These are phyloP conservation scores for Pseudocercospora cruenta DNA, from an alignment of 2,329 filamentous ascomycete genomes.

Conservation along the genomic window DNA sequence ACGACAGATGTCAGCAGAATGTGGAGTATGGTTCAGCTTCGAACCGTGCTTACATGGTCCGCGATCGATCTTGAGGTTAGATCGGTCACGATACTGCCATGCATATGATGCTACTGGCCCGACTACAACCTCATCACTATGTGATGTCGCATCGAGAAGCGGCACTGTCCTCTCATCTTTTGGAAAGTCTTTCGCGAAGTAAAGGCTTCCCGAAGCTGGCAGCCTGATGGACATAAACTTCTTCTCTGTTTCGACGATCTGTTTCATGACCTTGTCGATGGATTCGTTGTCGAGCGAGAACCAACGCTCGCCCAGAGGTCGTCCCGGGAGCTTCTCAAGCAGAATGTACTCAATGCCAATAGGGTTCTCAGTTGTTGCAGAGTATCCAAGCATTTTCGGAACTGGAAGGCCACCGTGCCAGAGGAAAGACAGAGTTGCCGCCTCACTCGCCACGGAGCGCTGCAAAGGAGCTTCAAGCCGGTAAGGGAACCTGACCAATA, in stretches of 20 bases:
- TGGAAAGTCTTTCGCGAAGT: constrained; percentile 35
- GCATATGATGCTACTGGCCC: constrained; percentile 35
- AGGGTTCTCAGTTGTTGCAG: constrained; percentile 16
- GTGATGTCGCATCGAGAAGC: neutral
- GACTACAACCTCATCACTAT: constrained; percentile 31
- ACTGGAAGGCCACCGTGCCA: constrained; percentile 17
- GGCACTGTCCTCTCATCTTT: neutral
- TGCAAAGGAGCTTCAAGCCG: constrained; percentile 5
- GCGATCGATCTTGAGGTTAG: constrained; percentile 30
- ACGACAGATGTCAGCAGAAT: neutral
- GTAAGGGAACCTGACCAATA: constrained; percentile 1
- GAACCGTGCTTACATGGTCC: constrained; percentile 38
- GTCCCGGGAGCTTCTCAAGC: constrained; percentile 18
- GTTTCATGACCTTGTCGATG: constrained; percentile 25
- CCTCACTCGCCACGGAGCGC: constrained; percentile 23
- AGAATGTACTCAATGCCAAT: constrained; percentile 25
- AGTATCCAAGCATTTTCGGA: constrained; percentile 21
- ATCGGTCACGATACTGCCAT: constrained; percentile 37
- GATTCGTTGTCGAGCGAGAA: constrained; percentile 16
- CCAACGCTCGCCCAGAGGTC: constrained; percentile 22
- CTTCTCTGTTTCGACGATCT: constrained; percentile 1
- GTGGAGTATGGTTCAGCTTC: neutral
- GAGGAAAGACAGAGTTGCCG: constrained; percentile 24
- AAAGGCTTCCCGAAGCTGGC: constrained; percentile 34
- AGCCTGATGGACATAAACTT: neutral